phyloP scores from a whole-genome alignment of 2,329 filamentous ascomycete genomes.

The Diplocarpon mali region DNA sequence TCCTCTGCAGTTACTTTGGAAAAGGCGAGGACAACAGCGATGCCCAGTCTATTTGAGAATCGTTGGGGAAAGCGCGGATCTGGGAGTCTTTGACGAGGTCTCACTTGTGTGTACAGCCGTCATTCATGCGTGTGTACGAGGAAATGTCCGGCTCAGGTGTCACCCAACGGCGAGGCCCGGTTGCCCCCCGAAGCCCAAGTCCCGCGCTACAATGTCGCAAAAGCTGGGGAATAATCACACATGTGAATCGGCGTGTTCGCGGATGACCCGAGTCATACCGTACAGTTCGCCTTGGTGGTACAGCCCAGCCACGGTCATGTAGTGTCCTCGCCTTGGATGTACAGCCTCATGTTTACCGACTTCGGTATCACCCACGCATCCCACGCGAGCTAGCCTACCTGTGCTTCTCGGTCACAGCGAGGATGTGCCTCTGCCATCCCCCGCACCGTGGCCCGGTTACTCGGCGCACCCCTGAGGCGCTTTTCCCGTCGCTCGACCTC shows the following conservation, averaged over 20 bases:
- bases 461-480: not conserved
- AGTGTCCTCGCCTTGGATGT: not conserved
- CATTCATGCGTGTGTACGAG: no score
- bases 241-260: not conserved
- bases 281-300: not conserved
- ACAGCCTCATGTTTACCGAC: not conserved
- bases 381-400: not conserved
- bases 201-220: not conserved
- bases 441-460: not conserved
- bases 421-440: not conserved
- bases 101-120: no score
- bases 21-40: no score
- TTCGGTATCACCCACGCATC: not conserved
- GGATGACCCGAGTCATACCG: conserved; percentile 1
- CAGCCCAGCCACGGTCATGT: not conserved
- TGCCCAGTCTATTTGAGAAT: no score
- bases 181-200: not conserved
- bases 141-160: not conserved
- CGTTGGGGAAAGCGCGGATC: no score
- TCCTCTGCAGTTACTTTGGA: no score
- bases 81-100: no score
- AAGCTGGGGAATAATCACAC: conserved; percentile 1
- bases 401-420: not conserved
- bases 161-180: not conserved
- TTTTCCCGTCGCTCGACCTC: not conserved